phyloP scores from a whole-genome alignment of 192 early-diverging fungal species.

The Piromyces sp. region DNA sequence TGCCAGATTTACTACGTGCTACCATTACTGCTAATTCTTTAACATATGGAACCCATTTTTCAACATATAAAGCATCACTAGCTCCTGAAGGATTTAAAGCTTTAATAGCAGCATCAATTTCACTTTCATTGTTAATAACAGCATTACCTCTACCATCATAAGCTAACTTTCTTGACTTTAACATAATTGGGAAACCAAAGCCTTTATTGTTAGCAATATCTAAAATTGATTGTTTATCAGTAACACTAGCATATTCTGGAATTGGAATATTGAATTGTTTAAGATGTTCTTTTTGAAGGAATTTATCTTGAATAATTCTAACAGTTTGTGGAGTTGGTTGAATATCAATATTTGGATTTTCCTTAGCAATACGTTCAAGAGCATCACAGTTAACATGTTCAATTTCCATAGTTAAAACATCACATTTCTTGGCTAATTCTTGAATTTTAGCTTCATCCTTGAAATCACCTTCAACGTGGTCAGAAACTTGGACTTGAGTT shows the following conservation, averaged over 20 bases:
- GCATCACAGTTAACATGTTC: slow-evolving; percentile 75
- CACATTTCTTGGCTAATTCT: slow-evolving; percentile 50
- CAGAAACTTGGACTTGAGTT: slow-evolving; percentile 56
- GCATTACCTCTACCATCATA: slow-evolving; percentile 94
- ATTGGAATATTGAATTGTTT: slow-evolving; percentile 47
- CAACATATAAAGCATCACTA: slow-evolving; percentile 67
- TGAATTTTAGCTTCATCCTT: slow-evolving; percentile 56
- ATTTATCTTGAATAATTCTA: slow-evolving; percentile 91
- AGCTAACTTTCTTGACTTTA: slow-evolving; percentile 83
- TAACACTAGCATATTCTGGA: slow-evolving; percentile 30
- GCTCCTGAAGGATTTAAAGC: slow-evolving; percentile 30
- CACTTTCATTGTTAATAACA: slow-evolving; percentile 53
- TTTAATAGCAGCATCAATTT: slow-evolving; percentile 41
- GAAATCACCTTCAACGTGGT: slow-evolving; percentile 72
- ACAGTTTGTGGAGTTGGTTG: slow-evolving; percentile 72
- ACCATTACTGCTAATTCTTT: slow-evolving; percentile 98
- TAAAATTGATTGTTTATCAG: slow-evolving; percentile 28
- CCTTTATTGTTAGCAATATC: slow-evolving; percentile 24
- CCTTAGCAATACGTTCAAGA: slow-evolving; percentile 27
- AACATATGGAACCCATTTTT: slow-evolving; percentile 80
- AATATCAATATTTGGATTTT: slow-evolving; percentile 25
- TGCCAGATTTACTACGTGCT: slow-evolving; percentile 56
- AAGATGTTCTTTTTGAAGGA: slow-evolving; percentile 68
- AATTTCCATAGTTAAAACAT: slow-evolving; percentile 92
- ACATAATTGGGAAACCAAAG: slow-evolving; percentile 87